These are phyloP conservation scores for Beauveria australis DNA, from an alignment of 2,329 filamentous ascomycete genomes.

Conservation along the genomic window DNA sequence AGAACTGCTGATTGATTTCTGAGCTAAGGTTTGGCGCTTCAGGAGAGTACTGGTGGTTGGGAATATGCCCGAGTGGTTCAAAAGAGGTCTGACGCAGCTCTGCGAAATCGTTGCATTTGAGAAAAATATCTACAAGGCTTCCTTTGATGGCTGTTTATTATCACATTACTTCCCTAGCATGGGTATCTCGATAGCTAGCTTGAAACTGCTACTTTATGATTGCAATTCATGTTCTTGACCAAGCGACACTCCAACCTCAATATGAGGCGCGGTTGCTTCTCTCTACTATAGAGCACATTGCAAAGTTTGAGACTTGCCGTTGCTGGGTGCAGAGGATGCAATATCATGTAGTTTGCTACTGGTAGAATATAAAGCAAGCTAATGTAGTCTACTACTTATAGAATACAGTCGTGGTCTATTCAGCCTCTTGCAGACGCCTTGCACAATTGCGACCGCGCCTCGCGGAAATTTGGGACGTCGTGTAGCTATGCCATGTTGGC, in stretches of 20 bases:
- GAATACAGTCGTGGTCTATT: no score
- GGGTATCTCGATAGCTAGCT: neutral
- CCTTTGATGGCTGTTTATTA: neutral
- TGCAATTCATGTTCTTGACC: neutral
- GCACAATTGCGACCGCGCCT: no score
- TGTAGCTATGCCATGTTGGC: neutral
- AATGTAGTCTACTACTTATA: no score
- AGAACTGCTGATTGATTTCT: neutral
- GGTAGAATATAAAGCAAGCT: no score
- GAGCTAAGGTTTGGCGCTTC: neutral
- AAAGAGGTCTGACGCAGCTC: neutral
- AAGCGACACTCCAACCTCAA: neutral
- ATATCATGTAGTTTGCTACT: no score
- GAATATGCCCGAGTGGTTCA: no score
- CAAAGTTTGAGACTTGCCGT: no score
- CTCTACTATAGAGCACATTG: no score
- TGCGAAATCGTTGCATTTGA: neutral
- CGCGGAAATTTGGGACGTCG: no score
- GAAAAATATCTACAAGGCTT: neutral
- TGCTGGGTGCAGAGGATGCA: no score
- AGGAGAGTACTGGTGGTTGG: neutral
- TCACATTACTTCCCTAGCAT: neutral
- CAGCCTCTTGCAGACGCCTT: no score
- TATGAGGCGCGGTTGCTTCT: no score
- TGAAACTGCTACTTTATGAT: neutral